phyloP scores from a whole-genome alignment of 805 yeast species.

The Barnettozyma salicaria region DNA sequence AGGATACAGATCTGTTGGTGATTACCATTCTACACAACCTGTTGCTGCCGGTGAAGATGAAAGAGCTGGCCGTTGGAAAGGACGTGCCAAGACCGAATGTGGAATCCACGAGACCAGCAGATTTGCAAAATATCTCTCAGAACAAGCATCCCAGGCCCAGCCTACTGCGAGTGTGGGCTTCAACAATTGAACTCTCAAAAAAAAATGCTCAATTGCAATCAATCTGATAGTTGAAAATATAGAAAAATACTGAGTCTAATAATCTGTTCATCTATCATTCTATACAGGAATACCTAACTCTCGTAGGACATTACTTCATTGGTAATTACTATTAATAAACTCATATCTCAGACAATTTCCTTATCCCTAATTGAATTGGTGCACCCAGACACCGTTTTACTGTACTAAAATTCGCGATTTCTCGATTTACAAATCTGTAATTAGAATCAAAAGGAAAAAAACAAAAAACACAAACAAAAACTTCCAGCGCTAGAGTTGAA shows the following conservation, averaged over 20 bases:
- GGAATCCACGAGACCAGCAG: constrained; percentile 84
- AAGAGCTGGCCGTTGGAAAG: constrained; percentile 96
- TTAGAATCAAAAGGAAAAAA: constrained; percentile 1
- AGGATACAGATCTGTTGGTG: constrained; percentile 91
- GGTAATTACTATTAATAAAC: too few species aligned
- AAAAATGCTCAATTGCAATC: too few species aligned
- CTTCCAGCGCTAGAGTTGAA: neutral
- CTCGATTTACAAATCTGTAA: neutral
- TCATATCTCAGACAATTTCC: too few species aligned
- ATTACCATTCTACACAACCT: constrained; percentile 90
- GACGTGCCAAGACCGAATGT: constrained; percentile 87
- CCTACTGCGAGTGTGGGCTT: neutral
- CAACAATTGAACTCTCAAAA: too few species aligned
- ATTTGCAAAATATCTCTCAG: constrained; percentile 54
- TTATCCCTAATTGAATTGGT: neutral
- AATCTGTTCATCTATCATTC: too few species aligned
- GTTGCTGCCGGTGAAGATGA: constrained; percentile 91
- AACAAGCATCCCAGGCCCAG: too few species aligned
- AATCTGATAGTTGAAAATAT: too few species aligned
- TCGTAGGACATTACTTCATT: too few species aligned
- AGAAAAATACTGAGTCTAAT: too few species aligned
- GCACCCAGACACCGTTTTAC: neutral
- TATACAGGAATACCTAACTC: too few species aligned
- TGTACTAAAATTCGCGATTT: constrained; percentile 1
- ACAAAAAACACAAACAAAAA: neutral